Conservation (phyloP, 768 basidiomycete species). For the Phlebiopsis gigantea region DNA sequence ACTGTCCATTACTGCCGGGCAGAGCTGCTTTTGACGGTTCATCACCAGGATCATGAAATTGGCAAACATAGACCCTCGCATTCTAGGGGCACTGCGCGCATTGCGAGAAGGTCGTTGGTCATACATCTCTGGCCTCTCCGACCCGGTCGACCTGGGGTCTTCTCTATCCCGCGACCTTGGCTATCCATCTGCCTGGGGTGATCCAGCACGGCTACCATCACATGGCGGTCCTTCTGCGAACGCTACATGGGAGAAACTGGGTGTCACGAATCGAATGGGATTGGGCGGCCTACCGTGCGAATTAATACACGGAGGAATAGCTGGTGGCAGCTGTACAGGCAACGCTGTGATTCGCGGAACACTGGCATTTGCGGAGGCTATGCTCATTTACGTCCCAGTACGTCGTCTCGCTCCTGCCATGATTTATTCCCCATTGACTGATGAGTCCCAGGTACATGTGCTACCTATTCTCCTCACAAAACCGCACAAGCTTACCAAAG, state of each 20-base stretch:
- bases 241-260: slow-evolving; percentile 49
- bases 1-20: too few species aligned
- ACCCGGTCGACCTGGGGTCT: slow-evolving; percentile 36
- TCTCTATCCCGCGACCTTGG: slow-evolving; percentile 52
- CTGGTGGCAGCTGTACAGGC: slow-evolving; percentile 50
- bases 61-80: slow-evolving; percentile 59
- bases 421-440: background rate
- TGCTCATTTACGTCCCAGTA: slow-evolving; percentile 70
- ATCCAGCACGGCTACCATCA: slow-evolving; percentile 54
- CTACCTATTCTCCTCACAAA: slow-evolving; percentile 58
- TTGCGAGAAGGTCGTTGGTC: slow-evolving; percentile 56
- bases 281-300: slow-evolving; percentile 76
- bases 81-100: slow-evolving; percentile 48
- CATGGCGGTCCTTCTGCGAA: slow-evolving; percentile 53
- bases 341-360: slow-evolving; percentile 51
- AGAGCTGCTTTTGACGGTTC: too few species aligned
- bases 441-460: slow-evolving; percentile 58
- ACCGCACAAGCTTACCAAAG: slow-evolving; percentile 46
- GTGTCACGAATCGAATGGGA: slow-evolving; percentile 44
- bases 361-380: slow-evolving; percentile 56
- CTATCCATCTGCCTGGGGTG: slow-evolving; percentile 56
- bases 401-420: slow-evolving; percentile 21
- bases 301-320: slow-evolving; percentile 59
- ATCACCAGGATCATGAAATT: slow-evolving; percentile 61
- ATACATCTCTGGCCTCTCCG: slow-evolving; percentile 41